Evolutionary conservation across 192 early-diverging fungal species (phyloP).

Genomic region (Coemansia sp.): DNA sequence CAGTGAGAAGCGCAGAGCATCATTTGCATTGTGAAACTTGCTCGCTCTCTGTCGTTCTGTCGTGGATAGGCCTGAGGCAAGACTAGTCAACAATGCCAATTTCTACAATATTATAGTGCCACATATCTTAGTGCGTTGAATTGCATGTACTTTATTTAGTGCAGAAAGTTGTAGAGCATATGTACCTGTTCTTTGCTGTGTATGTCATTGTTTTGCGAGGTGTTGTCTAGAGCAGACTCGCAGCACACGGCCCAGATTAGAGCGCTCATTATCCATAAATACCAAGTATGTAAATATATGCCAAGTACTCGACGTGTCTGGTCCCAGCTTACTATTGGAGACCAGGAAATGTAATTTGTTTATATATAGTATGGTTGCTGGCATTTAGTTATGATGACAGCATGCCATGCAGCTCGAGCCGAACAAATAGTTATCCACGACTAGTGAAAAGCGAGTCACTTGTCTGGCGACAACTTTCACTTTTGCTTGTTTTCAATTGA

Average conservation of each 20-base stretch:
- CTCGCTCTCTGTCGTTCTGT: constrained; percentile 5
- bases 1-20: constrained; percentile 34
- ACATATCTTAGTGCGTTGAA: not conserved
- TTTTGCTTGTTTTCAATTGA: not conserved
- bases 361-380: too few relatives aligned
- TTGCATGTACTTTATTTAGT: not conserved
- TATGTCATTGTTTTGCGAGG: not conserved
- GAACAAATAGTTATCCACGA: too few relatives aligned
- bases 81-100: not conserved
- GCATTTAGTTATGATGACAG: too few relatives aligned
- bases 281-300: not conserved
- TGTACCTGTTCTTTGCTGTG: not conserved
- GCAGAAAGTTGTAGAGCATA: not conserved
- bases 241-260: not conserved
- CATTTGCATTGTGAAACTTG: constrained; percentile 12
- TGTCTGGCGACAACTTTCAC: too few relatives aligned
- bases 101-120: not conserved
- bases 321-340: too few relatives aligned
- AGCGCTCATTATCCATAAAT: constrained; percentile 1
- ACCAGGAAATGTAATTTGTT: too few relatives aligned
- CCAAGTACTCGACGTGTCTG: not conserved
- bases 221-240: not conserved
- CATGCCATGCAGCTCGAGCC: too few relatives aligned
- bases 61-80: not conserved
- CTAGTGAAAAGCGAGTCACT: too few relatives aligned